These are phyloP conservation scores for Solanum gracilifrons DNA, from an alignment of 257 asterid genomes.

Conservation along the genomic window DNA sequence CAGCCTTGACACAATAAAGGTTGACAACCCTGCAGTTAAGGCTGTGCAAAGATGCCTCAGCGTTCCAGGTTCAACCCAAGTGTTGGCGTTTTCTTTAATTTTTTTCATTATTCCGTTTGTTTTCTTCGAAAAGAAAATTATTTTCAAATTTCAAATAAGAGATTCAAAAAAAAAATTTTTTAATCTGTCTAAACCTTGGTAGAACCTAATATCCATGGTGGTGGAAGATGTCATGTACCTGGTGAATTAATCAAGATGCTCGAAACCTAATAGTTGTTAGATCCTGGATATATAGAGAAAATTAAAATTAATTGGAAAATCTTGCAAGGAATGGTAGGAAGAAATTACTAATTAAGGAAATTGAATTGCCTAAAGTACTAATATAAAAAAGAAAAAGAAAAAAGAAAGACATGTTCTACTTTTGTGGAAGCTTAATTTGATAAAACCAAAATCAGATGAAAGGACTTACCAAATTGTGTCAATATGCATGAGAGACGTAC, in stretches of 20 bases:
- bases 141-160: no score
- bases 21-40: no score
- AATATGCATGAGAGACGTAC: background rate
- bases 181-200: background rate
- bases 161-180: no score
- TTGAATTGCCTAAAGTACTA: background rate
- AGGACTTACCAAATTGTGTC: background rate
- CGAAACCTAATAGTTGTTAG: no score
- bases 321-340: background rate
- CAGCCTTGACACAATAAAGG: no score
- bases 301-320: background rate
- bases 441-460: background rate
- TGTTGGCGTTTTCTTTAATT: no score
- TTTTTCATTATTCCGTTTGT: no score
- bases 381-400: background rate
- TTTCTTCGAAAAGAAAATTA: no score
- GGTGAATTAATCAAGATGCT: background rate
- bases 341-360: background rate
- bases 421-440: background rate
- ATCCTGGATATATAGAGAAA: background rate
- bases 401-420: background rate
- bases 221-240: background rate
- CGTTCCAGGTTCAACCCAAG: no score
- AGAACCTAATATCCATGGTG: background rate
- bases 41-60: no score